Base-by-base conservation (phyloP, 2,329 filamentous ascomycete species). In the Fusarium sp. region DNA sequence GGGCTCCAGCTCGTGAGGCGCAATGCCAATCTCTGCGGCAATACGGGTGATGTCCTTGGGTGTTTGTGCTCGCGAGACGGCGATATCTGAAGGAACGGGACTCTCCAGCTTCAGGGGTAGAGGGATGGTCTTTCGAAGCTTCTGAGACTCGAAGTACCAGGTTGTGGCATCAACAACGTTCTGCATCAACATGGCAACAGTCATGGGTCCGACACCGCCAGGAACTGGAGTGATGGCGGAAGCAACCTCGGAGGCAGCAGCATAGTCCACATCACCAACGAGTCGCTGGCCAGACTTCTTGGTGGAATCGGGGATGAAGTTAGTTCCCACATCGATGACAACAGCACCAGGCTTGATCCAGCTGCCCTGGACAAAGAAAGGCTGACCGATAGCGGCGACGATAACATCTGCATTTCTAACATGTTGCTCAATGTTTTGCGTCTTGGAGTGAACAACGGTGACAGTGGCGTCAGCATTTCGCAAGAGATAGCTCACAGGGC, bases 191-290 rank as follows among this genome's bases (percentile, higher is more conserved):
- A 99, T 99, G 64, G 96, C 96, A 69, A 99, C 94, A 5, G 96
- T 99, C 96, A 99, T 99, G 53, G 96, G 96, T 0, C 96, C 96
- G 63, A 99, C 96, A 80, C 96, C 96, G 60, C 96, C 96, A 3
- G 96, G 96, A 4, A 99, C 96, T 2, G 96, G 96, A 4, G 96
- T 99, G 77, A 99, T 98, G 76, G 92, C 88, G 4, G 94, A 97
- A 21, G 94, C 96, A 43, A 98, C 92, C 78, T 97, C 86, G 18
- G 87, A 87, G 18, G 95, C 95, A 45, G 92, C 89, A 54, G 94
- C 93, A 75, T 90, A 98, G 76, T 99, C 94, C 43, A 99, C 96
- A 79, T 99, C 96, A 64, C 96, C 96, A 9, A 98, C 95, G 23
- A 99, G 88, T 71, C 94, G 89, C 80, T 96, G 89, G 34, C 96